Evolutionary conservation across 768 basidiomycete species (phyloP).

Genomic region (Tricholoma matsutake): DNA sequence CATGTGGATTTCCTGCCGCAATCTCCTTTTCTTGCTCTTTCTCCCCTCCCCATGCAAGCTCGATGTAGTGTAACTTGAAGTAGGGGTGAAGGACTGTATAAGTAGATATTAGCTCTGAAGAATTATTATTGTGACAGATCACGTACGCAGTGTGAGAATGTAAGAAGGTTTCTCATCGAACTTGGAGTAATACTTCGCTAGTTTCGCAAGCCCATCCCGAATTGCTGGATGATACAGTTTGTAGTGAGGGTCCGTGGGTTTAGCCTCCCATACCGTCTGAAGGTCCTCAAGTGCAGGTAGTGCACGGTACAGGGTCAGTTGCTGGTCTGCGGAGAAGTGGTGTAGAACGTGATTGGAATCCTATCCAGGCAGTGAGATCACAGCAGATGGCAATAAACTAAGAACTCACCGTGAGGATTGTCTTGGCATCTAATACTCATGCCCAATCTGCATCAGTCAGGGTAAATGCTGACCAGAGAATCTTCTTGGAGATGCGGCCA

Average conservation of each 20-base stretch:
- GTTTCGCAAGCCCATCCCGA: too few species aligned
- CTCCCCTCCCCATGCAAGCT: constrained; percentile 19
- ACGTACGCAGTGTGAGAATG: too few species aligned
- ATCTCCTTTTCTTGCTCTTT: constrained; percentile 20
- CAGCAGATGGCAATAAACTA: constrained; percentile 4
- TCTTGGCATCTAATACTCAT: neutral
- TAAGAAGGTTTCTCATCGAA: too few species aligned
- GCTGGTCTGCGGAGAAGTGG: constrained; percentile 23
- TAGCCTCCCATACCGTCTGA: neutral
- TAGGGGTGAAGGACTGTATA: constrained; percentile 27
- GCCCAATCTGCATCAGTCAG: neutral
- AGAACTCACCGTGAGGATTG: neutral
- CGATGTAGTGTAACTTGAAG: constrained; percentile 29
- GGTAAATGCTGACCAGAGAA: too few species aligned
- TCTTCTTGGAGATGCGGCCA: too few species aligned
- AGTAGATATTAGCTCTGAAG: constrained; percentile 14
- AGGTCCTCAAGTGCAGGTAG: constrained; percentile 12
- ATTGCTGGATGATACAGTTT: constrained; percentile 3
- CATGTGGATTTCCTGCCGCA: too few species aligned
- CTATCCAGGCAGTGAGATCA: constrained; percentile 7
- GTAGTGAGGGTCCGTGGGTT: neutral
- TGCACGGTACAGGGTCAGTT: constrained; percentile 22
- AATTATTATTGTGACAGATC: too few species aligned
- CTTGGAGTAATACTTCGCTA: too few species aligned
- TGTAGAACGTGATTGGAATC: constrained; percentile 19